These are phyloP conservation scores for Xylariaceae sp. DNA, from an alignment of 2,329 filamentous ascomycete genomes.

Conservation along the genomic window DNA sequence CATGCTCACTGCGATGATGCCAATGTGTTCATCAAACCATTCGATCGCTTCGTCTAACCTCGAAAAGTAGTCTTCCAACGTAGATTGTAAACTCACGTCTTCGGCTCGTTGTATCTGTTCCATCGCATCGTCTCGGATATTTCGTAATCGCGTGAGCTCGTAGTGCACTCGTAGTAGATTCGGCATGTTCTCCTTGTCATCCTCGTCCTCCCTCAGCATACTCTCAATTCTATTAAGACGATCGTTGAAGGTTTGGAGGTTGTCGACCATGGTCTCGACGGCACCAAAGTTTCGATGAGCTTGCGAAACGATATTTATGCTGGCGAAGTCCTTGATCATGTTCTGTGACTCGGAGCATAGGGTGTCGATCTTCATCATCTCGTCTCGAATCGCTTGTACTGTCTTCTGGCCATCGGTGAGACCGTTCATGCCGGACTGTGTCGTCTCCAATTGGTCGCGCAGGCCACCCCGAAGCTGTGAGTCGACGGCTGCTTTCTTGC, in stretches of 20 bases:
- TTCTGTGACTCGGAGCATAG: constrained; percentile 96
- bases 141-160: constrained; percentile 87
- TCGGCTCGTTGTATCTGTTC: constrained; percentile 86
- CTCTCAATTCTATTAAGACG: constrained; percentile 77
- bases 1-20: constrained; percentile 85
- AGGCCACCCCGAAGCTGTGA: constrained; percentile 87
- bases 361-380: constrained; percentile 98
- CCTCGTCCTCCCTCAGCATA: constrained; percentile 83
- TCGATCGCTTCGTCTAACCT: constrained; percentile 86
- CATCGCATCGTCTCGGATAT: constrained; percentile 95
- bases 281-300: constrained; percentile 96
- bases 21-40: constrained; percentile 96
- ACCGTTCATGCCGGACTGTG: constrained; percentile 89
- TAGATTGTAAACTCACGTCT: constrained; percentile 77
- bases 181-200: constrained; percentile 86
- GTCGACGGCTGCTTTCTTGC: constrained; percentile 93
- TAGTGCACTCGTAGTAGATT: constrained; percentile 91
- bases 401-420: constrained; percentile 90
- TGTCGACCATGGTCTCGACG: constrained; percentile 90
- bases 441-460: constrained; percentile 91
- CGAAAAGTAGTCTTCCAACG: constrained; percentile 88
- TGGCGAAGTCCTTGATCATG: constrained; percentile 95
- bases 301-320: constrained; percentile 89
- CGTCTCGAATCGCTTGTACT: constrained; percentile 92
- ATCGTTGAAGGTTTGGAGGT: constrained; percentile 85